These are phyloP conservation scores for Saccharomycopsis sp. DNA, from an alignment of 805 yeast genomes.

Conservation along the genomic window DNA sequence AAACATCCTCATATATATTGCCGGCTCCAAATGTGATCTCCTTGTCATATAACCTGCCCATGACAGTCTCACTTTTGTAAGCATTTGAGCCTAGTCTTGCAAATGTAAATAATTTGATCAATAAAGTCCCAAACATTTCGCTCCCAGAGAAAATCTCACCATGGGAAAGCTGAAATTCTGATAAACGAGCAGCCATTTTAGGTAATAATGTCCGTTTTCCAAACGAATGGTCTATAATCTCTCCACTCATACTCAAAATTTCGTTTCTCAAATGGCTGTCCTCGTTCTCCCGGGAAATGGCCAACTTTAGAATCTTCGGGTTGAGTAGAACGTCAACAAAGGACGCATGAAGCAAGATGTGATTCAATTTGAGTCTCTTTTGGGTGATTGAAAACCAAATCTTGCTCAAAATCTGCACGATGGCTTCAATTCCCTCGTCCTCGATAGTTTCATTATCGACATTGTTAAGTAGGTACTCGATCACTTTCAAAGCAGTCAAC, in stretches of 20 bases:
- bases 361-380: constrained; percentile 58
- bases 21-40: constrained; percentile 31
- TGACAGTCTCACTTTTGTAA: constrained; percentile 52
- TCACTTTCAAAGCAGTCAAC: constrained; percentile 22
- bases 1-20: constrained; percentile 39
- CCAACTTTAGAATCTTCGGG: constrained; percentile 33
- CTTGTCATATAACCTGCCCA: constrained; percentile 47
- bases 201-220: constrained; percentile 71
- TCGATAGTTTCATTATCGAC: constrained; percentile 5
- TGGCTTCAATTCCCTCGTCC: constrained; percentile 12
- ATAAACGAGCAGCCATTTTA: constrained; percentile 40
- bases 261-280: neutral
- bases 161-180: constrained; percentile 35
- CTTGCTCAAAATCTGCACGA: constrained; percentile 32
- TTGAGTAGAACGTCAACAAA: constrained; percentile 48
- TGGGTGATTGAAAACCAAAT: constrained; percentile 56
- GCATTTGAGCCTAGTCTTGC: constrained; percentile 50
- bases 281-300: neutral
- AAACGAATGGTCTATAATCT: constrained; percentile 41
- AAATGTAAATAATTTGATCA: constrained; percentile 40
- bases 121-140: constrained; percentile 44
- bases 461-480: constrained; percentile 21
- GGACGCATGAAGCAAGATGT: constrained; percentile 52
- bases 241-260: constrained; percentile 30
- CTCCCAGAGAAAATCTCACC: constrained; percentile 33